Evolutionary conservation across 2,329 filamentous ascomycete species (phyloP).

Genomic region (Aureobasidium melanogenum): DNA sequence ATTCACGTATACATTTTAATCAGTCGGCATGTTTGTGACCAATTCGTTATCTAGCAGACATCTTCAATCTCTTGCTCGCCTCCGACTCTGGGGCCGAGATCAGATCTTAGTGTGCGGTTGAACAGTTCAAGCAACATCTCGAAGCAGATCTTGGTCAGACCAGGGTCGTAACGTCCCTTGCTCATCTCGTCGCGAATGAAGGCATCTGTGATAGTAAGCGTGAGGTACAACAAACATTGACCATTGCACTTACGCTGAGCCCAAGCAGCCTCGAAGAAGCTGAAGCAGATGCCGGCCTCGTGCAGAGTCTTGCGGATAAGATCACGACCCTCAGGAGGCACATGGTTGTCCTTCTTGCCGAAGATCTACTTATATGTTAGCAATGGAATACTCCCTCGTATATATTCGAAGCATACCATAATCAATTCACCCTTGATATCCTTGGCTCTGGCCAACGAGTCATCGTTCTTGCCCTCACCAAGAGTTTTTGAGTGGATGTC

Average conservation of each 20-base stretch:
- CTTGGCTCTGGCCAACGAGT: slow-evolving; percentile 50
- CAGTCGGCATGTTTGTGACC: background rate
- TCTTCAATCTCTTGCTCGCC: slow-evolving; percentile 31
- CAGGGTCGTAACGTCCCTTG: slow-evolving; percentile 89
- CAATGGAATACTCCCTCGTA: slow-evolving; percentile 15
- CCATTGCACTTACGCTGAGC: slow-evolving; percentile 57
- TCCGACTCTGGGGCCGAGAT: slow-evolving; percentile 62
- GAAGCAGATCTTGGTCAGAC: slow-evolving; percentile 78
- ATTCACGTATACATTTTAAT: background rate
- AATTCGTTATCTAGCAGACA: slow-evolving; percentile 22
- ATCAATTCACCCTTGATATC: slow-evolving; percentile 71
- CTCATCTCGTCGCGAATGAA: slow-evolving; percentile 89
- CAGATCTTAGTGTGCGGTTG: slow-evolving; percentile 64
- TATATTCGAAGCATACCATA: slow-evolving; percentile 43
- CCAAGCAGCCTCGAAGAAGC: slow-evolving; percentile 85
- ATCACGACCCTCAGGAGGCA: slow-evolving; percentile 73
- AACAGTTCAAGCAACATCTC: slow-evolving; percentile 86
- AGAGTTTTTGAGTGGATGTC: slow-evolving; percentile 77
- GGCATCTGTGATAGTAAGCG: slow-evolving; percentile 46
- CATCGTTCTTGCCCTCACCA: slow-evolving; percentile 57
- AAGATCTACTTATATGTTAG: slow-evolving; percentile 50
- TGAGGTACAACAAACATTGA: background rate
- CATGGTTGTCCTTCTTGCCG: slow-evolving; percentile 83
- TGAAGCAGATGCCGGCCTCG: slow-evolving; percentile 64
- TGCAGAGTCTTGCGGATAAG: slow-evolving; percentile 74